Conservation (phyloP, 1,284 basidiomycete genomes). For the Chalciporus sp. region DNA sequence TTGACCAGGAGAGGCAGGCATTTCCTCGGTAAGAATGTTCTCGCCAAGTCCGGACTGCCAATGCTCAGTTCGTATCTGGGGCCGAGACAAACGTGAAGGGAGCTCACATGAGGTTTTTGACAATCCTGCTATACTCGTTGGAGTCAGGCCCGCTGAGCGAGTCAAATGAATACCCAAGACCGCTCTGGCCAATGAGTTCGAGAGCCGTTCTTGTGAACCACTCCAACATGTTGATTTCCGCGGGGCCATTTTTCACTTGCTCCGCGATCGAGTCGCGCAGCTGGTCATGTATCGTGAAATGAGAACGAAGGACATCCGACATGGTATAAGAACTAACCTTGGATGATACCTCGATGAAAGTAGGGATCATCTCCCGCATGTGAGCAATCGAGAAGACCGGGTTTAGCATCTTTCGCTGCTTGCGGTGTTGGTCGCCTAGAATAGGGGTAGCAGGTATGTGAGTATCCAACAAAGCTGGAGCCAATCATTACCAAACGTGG, state of each 20-base stretch:
- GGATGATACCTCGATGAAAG: conserved; percentile 32
- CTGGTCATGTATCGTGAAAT: neutral
- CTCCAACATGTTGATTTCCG: conserved; percentile 35
- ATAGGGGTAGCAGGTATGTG: conserved; percentile 29
- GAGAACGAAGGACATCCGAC: neutral
- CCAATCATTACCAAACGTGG: neutral
- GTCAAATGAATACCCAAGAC: too few species aligned
- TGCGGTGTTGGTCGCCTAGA: conserved; percentile 33
- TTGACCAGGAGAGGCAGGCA: conserved; percentile 43
- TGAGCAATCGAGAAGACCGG: conserved; percentile 47
- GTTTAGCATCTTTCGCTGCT: conserved; percentile 41
- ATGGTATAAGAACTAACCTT: conserved; percentile 29
- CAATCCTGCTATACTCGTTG: neutral
- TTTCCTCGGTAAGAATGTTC: too few species aligned
- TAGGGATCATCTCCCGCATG: conserved; percentile 43
- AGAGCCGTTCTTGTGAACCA: too few species aligned
- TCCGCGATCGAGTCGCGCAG: conserved; percentile 6
- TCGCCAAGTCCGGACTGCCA: too few species aligned
- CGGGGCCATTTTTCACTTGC: conserved; percentile 6
- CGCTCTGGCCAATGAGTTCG: too few species aligned
- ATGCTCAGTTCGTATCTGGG: neutral
- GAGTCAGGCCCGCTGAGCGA: conserved; percentile 6
- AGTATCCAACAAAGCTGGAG: too few species aligned
- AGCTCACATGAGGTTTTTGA: conserved; percentile 1
- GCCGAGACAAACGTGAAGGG: neutral